These are phyloP conservation scores for Boletus rex-veris DNA, from an alignment of 768 basidiomycete species.

Conservation along the genomic window DNA sequence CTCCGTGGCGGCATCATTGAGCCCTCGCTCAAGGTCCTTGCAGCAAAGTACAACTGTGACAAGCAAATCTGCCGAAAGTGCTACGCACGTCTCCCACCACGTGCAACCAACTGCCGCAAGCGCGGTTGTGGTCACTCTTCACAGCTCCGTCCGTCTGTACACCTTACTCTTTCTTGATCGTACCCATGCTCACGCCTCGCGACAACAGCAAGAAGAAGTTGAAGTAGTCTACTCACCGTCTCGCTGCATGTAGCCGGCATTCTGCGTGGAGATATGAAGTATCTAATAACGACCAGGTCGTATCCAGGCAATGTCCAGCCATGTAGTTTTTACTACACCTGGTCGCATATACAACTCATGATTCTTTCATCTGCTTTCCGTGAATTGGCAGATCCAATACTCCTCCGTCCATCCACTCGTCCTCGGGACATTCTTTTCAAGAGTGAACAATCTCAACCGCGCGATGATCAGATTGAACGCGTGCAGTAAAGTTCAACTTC, in stretches of 20 bases:
- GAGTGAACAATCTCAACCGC: background rate
- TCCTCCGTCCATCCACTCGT: too few species aligned
- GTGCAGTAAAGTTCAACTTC: too few species aligned
- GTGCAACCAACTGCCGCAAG: conserved; percentile 99
- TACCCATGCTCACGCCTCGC: background rate
- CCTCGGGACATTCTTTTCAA: background rate
- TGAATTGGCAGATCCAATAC: background rate
- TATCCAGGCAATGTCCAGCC: background rate
- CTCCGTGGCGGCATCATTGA: conserved; percentile 85
- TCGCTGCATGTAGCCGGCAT: background rate
- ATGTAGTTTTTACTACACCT: conserved; percentile 21
- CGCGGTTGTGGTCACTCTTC: conserved; percentile 87
- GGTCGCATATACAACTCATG: conserved; percentile 19
- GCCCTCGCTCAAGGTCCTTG: conserved; percentile 96
- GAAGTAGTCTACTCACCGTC: conserved; percentile 56
- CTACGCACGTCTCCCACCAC: conserved; percentile 98
- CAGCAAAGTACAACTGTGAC: conserved; percentile 98
- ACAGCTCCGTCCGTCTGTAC: conserved; percentile 84
- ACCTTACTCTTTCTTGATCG: background rate
- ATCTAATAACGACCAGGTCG: conserved; percentile 4
- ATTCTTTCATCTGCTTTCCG: background rate
- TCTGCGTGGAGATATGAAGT: conserved; percentile 9
- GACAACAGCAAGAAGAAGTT: conserved; percentile 85
- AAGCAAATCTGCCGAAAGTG: conserved; percentile 99
- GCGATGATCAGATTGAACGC: too few species aligned